These are phyloP conservation scores for Neurospora tetraspora DNA, from an alignment of 495 filamentous ascomycete genomes.

Conservation along the genomic window DNA sequence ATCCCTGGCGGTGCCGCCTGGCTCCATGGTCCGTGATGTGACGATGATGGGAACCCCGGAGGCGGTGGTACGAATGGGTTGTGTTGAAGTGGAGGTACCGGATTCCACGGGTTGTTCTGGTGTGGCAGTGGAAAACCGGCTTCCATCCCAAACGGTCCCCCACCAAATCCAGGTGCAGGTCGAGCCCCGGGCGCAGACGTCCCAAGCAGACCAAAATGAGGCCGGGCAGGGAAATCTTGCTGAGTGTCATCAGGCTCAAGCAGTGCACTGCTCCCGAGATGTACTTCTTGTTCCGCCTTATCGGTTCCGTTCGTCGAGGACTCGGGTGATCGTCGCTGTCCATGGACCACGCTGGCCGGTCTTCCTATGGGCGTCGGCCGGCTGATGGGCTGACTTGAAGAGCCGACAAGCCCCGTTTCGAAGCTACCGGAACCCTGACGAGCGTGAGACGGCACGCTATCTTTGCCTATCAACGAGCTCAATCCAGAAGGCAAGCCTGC, in stretches of 20 bases:
- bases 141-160: slow-evolving; percentile 20
- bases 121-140: slow-evolving; percentile 9
- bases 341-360: slow-evolving; percentile 60
- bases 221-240: slow-evolving; percentile 9
- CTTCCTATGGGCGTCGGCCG: slow-evolving; percentile 83
- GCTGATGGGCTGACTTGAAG: slow-evolving; percentile 52
- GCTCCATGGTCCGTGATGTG: slow-evolving; percentile 19
- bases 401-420: slow-evolving; percentile 25
- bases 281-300: slow-evolving; percentile 53
- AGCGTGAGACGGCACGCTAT: slow-evolving; percentile 27
- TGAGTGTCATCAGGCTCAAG: slow-evolving; percentile 50
- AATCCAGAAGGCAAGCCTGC: slow-evolving; percentile 23
- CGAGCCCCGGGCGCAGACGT: slow-evolving; percentile 18
- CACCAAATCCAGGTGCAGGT: slow-evolving; percentile 9
- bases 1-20: slow-evolving; percentile 11
- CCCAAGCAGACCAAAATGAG: slow-evolving; percentile 3
- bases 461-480: slow-evolving; percentile 22
- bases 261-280: slow-evolving; percentile 90
- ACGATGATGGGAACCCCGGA: slow-evolving; percentile 12
- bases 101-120: slow-evolving; percentile 19
- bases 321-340: slow-evolving; percentile 20
- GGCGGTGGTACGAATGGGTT: slow-evolving; percentile 11
- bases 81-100: slow-evolving; percentile 8
- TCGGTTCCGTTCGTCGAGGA: slow-evolving; percentile 41
- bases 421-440: slow-evolving; percentile 37